Evolutionary conservation across 2,329 filamentous ascomycete species (phyloP), one percentile per base, ranked within the genome.

Genomic region (Curvularia verruculosa): DNA sequence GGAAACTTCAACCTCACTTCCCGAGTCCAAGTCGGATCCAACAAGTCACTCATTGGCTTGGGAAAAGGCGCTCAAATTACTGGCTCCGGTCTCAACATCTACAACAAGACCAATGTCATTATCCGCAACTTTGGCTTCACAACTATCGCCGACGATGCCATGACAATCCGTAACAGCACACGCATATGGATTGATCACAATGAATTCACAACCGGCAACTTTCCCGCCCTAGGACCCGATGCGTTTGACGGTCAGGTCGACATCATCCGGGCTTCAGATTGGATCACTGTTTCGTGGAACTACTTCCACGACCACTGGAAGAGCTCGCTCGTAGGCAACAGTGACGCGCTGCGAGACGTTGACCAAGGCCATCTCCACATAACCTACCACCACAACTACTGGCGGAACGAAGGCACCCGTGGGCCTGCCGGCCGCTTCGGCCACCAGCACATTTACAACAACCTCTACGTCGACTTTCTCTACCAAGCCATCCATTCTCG

Each of bases 381-480:
- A 49, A 89, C 87, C 49, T 88, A 87, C 70, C 83, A 84, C 76
- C 85, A 89, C 80, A 89, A 89, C 82, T 80, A 85, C 79, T 89
- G 82, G 83, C 71, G 72, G 59, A 87, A 89, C 77, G 75, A 87
- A 67, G 85, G 87, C 77, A 87, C 84, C 3, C 85, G 87, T 50
- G 79, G 78, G 1, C 87, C 88, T 5, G 85, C 83, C 8, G 74
- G 89, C 64, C 85, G 87, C 59, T 89, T 89, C 77, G 87, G 87
- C 24, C 88, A 85, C 51, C 85, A 80, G 13, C 87, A 90, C 77
- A 70, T 85, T 65, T 85, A 82, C 80, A 87, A 85, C 80, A 81
- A 75, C 66, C 75, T 76, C 52, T 78, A 75, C 54, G 63, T 70
- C 10, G 74, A 79, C 43, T 73, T 71, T 34, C 58, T 72, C 28